Evolutionary conservation across 2,329 filamentous ascomycete species (phyloP).

Genomic region (Ilyonectria robusta): DNA sequence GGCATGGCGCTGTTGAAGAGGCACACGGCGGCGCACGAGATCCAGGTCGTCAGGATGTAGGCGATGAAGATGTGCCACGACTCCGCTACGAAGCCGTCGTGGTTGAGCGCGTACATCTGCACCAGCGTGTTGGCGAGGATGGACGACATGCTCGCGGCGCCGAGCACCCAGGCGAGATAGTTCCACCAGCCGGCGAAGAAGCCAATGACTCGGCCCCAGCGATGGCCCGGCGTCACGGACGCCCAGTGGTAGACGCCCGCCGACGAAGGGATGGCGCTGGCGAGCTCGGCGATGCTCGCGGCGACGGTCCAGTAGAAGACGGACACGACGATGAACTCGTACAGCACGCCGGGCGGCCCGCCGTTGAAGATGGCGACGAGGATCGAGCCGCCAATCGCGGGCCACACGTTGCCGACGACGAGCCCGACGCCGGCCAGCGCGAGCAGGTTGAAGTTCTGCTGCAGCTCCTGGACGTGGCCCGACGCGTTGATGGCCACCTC

Average conservation of each 20-base stretch:
- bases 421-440: slow-evolving; percentile 59
- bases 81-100: slow-evolving; percentile 53
- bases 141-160: slow-evolving; percentile 56
- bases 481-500: slow-evolving; percentile 54
- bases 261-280: slow-evolving; percentile 73
- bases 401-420: slow-evolving; percentile 60
- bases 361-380: slow-evolving; percentile 71
- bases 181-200: slow-evolving; percentile 64
- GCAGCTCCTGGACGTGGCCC: slow-evolving; percentile 58
- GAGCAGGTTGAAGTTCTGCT: slow-evolving; percentile 57
- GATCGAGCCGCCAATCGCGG: slow-evolving; percentile 60
- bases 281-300: slow-evolving; percentile 72
- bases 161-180: slow-evolving; percentile 59
- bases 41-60: slow-evolving; percentile 58
- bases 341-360: slow-evolving; percentile 72
- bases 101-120: slow-evolving; percentile 61
- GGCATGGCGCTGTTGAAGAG: slow-evolving; percentile 69
- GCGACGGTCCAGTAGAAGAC: slow-evolving; percentile 71
- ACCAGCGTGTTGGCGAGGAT: slow-evolving; percentile 59
- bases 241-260: slow-evolving; percentile 75
- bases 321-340: slow-evolving; percentile 68
- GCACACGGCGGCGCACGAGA: slow-evolving; percentile 59
- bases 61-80: slow-evolving; percentile 61
- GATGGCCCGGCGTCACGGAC: slow-evolving; percentile 66
- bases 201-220: slow-evolving; percentile 64